These are phyloP conservation scores for Pythium aristosporum DNA, from an alignment of 352 stramenopile genomes.

Conservation along the genomic window DNA sequence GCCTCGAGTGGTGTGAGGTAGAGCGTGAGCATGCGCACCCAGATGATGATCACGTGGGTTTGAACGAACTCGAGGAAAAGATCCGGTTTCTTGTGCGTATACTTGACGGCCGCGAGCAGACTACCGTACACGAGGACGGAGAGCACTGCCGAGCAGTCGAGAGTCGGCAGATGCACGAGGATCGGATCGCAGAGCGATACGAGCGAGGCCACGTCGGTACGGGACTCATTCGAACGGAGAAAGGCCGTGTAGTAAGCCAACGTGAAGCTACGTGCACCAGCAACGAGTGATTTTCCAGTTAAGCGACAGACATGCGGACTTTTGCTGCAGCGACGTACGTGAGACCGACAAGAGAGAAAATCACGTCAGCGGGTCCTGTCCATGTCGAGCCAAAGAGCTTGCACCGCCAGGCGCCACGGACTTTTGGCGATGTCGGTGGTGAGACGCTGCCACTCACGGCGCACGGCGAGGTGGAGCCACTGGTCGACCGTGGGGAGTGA, in stretches of 20 bases:
- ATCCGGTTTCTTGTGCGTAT: slow-evolving; percentile 34
- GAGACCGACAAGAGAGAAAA: slow-evolving; percentile 7
- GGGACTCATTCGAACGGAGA: slow-evolving; percentile 35
- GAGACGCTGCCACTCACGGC: too few relatives aligned
- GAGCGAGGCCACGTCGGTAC: slow-evolving; percentile 30
- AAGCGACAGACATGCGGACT: neutral
- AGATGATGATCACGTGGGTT: slow-evolving; percentile 35
- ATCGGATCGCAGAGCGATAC: slow-evolving; percentile 33
- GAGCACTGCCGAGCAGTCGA: slow-evolving; percentile 32
- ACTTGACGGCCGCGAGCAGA: slow-evolving; percentile 27
- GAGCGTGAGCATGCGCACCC: slow-evolving; percentile 37
- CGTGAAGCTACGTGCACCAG: slow-evolving; percentile 20
- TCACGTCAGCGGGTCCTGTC: slow-evolving; percentile 16
- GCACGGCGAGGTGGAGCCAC: neutral
- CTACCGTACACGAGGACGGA: slow-evolving; percentile 36
- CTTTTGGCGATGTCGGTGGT: neutral
- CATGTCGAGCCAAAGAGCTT: slow-evolving; percentile 24
- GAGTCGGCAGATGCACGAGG: slow-evolving; percentile 22
- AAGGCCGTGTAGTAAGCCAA: slow-evolving; percentile 32
- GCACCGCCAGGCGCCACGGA: slow-evolving; percentile 19
- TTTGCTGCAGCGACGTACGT: slow-evolving; percentile 1
- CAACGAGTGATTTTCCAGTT: neutral
- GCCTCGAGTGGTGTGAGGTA: slow-evolving; percentile 38
- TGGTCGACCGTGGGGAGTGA: slow-evolving; percentile 31
- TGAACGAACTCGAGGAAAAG: slow-evolving; percentile 36